These are phyloP conservation scores for Phytophthora pini DNA, from an alignment of 352 stramenopile species.

Conservation along the genomic window DNA sequence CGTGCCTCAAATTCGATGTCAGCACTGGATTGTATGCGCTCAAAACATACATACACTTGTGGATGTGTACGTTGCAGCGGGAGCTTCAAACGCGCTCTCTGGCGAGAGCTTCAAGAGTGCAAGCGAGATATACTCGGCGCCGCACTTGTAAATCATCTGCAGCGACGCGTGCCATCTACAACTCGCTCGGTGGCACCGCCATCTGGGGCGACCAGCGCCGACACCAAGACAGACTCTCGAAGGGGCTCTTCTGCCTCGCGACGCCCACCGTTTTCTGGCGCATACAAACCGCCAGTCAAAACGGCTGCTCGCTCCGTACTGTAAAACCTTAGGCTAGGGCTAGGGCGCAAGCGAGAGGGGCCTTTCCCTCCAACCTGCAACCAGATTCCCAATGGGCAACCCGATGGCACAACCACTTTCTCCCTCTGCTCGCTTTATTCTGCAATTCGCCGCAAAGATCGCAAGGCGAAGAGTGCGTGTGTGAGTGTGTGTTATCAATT, in stretches of 20 bases:
- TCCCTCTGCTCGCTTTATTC: constrained; percentile 39
- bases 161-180: background rate
- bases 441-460: constrained; percentile 57
- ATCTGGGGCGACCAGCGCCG: constrained; percentile 10
- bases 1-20: constrained; percentile 21
- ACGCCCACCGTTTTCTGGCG: constrained; percentile 16
- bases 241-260: constrained; percentile 6
- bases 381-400: constrained; percentile 14
- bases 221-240: constrained; percentile 8
- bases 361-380: constrained; percentile 17
- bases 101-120: background rate
- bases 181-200: background rate
- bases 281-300: constrained; percentile 30
- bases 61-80: constrained; percentile 25
- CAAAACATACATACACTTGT: constrained; percentile 34
- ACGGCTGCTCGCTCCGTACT: constrained; percentile 25
- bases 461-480: constrained; percentile 19
- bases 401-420: constrained; percentile 35
- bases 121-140: background rate
- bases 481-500: constrained; percentile 9
- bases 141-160: background rate
- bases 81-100: constrained; percentile 23
- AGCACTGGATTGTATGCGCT: constrained; percentile 18
- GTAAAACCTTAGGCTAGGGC: constrained; percentile 32
- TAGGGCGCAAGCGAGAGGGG: constrained; percentile 28